Evolutionary conservation across 305 asterid genomes (phyloP), one percentile per base, ranked within the genome.

Genomic region (Solanum hybrid): DNA sequence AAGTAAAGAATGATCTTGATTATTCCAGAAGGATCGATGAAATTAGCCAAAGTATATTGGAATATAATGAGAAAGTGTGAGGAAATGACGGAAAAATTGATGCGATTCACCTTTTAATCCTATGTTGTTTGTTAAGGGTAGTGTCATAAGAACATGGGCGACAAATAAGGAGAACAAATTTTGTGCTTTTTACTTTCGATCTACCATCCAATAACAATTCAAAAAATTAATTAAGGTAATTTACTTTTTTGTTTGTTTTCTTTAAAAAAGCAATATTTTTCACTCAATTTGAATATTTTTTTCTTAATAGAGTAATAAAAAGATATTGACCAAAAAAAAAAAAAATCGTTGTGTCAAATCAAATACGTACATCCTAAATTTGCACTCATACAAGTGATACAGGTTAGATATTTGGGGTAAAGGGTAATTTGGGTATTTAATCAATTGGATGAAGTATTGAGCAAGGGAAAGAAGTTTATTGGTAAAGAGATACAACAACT

Each of bases 21-120:
- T 8, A 67, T 81, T 81, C 90, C 36, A 36, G 90, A 80, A 80
- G 18, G 51, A 67, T 89, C 90, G 88, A 89, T 89, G 88, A 26
- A 61, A 29, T 5, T 29, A 64, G 86, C 0, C 7, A n/a, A 42
- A 18, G 26, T 9, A 20, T n/a, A 11, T 11, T 8, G 86, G 35
- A 82, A 8, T 12, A 8, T 82, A 24, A 18, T 57, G 4, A 46
- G 87, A 84, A 51, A 51, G 75, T 46, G 74, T 0, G 87, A 51
- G 31, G 88, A 84, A 84, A 84, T 18, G 40, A 22, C 88, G 75
- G 88, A 31, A 29, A 57, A 51, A 9, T 84, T 29, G 4, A 84
- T 84, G 40, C 37, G n/a, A 51, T 5, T 82, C 2, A 16, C 71
- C 71, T 82, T 82, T 82, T 42, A 26, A 42, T 82, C 69, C 87